Base-by-base conservation (phyloP, 2,329 filamentous ascomycete genomes). In the Monilinia fructigena region DNA sequence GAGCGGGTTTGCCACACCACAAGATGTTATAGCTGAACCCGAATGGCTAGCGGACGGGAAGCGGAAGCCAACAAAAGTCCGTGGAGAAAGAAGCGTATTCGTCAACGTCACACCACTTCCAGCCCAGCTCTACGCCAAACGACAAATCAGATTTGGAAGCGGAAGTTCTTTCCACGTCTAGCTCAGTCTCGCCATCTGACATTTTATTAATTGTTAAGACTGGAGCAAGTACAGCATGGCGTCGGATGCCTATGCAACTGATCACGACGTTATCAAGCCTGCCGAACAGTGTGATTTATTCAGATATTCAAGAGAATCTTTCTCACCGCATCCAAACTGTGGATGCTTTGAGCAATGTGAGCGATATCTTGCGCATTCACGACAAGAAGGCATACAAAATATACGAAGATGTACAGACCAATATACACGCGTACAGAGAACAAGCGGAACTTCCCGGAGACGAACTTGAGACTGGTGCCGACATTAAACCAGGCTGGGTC, bases 181-280 rank as follows among this genome's bases (percentile, higher is more conserved):
- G 38, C 55, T 18, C 40, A n/a, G 62, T 56, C 28, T 61, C 58
- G 23, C 66, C 66, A 38, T 31, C 50, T 35, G 66, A 69, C 38
- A 55, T 69, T 23, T 26, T 68, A 14, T 40, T 69, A 31, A 63
- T 69, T 14, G 28, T 69, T 48, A 69, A 69, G 55, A 69, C 68
- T 16, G 68, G 68, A 40, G 56, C 62, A 20, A 65, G 35, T 23
- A 66, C 66, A 18, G 14, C 60, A 47, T 69, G 62, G 66, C 47
- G 66, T 23, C 66, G 68, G 26, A 69, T 69, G 68, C 66, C 63
- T 20, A 16, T 60, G 38, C 68, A 69, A 26, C 18, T 69, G 8
- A 31, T 55, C 28, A 69, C 67, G 10, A 67, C 66, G 7, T 42
- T 69, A 8, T 47, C 35, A 11, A 55, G 7, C 35, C 16, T 31